A percentile compares a stretch with the other conserved stretches of the same genome.
Conservation (phyloP, 805 yeast genomes). For the Wickerhamiella galacta region DNA sequence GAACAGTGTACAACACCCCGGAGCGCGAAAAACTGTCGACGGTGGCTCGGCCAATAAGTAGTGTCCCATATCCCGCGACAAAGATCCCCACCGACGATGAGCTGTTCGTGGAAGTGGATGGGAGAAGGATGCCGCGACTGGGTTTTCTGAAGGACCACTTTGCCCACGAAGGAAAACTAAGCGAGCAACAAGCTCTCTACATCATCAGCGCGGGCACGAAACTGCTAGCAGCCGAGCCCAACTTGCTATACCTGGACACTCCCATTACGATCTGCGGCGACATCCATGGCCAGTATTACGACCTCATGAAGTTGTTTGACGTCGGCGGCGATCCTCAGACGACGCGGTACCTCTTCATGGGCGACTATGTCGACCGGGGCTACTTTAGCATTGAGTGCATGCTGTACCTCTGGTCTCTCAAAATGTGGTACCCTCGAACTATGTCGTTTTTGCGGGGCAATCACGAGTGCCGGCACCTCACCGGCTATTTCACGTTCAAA, state of each 20-base stretch:
- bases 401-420: constrained; percentile 59
- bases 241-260: constrained; percentile 63
- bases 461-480: constrained; percentile 86
- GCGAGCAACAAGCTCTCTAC: constrained; percentile 48
- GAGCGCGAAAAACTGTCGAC: too few relatives aligned
- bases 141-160: constrained; percentile 60
- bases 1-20: too few relatives aligned
- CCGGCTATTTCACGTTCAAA: constrained; percentile 86
- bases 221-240: constrained; percentile 55
- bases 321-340: constrained; percentile 75
- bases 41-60: too few relatives aligned
- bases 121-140: constrained; percentile 40
- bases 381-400: constrained; percentile 62
- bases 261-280: constrained; percentile 96
- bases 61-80: constrained; percentile 54
- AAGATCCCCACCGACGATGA: constrained; percentile 49
- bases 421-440: constrained; percentile 54
- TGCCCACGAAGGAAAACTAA: constrained; percentile 61
- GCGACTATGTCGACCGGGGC: constrained; percentile 94
- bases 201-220: constrained; percentile 52
- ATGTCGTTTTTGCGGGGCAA: constrained; percentile 82
- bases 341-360: constrained; percentile 71
- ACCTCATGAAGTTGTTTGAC: constrained; percentile 75
- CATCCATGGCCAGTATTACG: constrained; percentile 91
- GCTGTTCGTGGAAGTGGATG: constrained; percentile 41